phyloP scores from a whole-genome alignment of 2,329 filamentous ascomycete species.

The Colletotrichum siamense region DNA sequence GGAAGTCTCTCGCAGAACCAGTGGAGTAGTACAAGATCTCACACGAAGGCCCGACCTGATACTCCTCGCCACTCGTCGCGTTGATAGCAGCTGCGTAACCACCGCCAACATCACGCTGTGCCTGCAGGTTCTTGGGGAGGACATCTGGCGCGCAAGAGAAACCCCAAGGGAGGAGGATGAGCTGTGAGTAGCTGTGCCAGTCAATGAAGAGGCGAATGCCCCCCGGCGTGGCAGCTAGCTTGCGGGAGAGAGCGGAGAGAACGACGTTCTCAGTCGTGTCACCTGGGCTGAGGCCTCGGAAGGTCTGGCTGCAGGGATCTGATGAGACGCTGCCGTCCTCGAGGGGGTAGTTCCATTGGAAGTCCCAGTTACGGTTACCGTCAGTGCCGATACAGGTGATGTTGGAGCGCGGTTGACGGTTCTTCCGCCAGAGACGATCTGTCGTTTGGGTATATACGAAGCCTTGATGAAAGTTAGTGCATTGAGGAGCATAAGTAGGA shows the following conservation, averaged over 20 bases:
- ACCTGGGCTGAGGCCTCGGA: conserved; percentile 42
- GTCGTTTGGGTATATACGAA: conserved; percentile 57
- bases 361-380: conserved; percentile 59
- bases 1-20: conserved; percentile 25
- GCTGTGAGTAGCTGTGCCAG: conserved; percentile 63
- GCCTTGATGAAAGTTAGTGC: conserved; percentile 33
- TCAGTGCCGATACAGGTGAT: conserved; percentile 54
- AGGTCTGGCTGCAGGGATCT: conserved; percentile 51
- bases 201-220: conserved; percentile 64
- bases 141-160: conserved; percentile 49
- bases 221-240: conserved; percentile 41
- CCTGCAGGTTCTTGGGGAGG: conserved; percentile 26
- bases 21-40: conserved; percentile 27
- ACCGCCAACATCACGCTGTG: conserved; percentile 27
- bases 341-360: conserved; percentile 41
- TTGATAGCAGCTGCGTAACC: conserved; percentile 49
- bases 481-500: not conserved
- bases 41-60: conserved; percentile 25
- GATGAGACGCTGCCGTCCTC: conserved; percentile 44
- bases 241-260: conserved; percentile 50
- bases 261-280: conserved; percentile 53
- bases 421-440: conserved; percentile 60
- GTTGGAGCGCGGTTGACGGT: conserved; percentile 44
- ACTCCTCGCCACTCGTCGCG: conserved; percentile 20
- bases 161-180: conserved; percentile 60